Base-by-base conservation (phyloP, 2,329 filamentous ascomycete species). In the Ramichloridium luteum region DNA sequence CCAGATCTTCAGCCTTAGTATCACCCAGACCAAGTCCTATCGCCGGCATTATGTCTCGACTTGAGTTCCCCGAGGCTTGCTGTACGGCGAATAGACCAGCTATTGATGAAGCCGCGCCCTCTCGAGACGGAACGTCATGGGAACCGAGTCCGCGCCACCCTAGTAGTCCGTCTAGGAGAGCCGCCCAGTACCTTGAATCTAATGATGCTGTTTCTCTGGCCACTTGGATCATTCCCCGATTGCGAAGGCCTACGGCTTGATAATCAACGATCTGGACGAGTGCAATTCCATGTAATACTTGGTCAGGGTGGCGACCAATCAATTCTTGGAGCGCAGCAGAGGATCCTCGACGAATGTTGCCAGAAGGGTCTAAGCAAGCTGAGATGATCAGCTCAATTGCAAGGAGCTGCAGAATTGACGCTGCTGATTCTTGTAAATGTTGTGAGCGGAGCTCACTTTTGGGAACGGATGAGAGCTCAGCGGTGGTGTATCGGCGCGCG, bases 291-390 rank as follows among this genome's bases (percentile, higher is more conserved):
- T 85, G 66, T 11, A 70, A 64, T 18, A 96, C 74, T 0, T 72
- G 85, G 47, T 94, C 78, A 0, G 90, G 88, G 57, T 98, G 88
- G 6, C 90, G 75, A 8, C 90, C 90, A 37, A 96, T 80, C 10
- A 98, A 67, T 53, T 98, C 90, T 52, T 98, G 90, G 22, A 98
- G 61, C 2, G 90, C 90, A 26, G 90, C 90, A 15, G 90, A 96
- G 16, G 88, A 79, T 3, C 88, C 90, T 43, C 90, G 74, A 31
- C 90, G 72, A 45, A 98, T 93, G 46, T 98, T 98, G 3, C 90
- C 90, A 8, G 83, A 78, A 1, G 88, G 78, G 50, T 98, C 90
- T 5, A 94, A 66, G 40, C 79, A 90, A 4, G 83, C 85, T 2
- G 83, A 74, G 9, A 80, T 73, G 1, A 93, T 72, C 10, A 98